These are phyloP conservation scores for Platanthera zijinensis DNA, from an alignment of 106 monocot genomes.

Conservation along the genomic window DNA sequence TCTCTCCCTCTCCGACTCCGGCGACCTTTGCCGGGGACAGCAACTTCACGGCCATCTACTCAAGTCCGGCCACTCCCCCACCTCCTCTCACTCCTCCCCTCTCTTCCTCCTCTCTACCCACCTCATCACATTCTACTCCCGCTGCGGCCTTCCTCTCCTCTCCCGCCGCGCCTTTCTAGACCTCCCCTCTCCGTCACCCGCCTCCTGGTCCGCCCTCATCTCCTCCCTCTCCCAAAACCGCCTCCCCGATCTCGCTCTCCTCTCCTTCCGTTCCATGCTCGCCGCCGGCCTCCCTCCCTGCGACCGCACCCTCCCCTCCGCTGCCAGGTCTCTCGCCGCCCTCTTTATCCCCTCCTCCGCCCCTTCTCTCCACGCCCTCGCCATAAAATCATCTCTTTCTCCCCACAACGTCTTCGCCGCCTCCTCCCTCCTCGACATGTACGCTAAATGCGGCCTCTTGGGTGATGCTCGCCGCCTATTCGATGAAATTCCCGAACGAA, in stretches of 20 bases:
- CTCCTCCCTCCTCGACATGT: constrained; percentile 56
- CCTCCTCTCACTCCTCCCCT: constrained; percentile 14
- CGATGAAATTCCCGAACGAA: constrained; percentile 53
- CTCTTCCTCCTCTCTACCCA: constrained; percentile 48
- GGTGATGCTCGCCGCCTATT: constrained; percentile 32
- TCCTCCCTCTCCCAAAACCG: constrained; percentile 53
- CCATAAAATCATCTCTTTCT: constrained; percentile 20
- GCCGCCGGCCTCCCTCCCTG: constrained; percentile 20
- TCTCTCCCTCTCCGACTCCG: constrained; percentile 37
- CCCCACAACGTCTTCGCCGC: constrained; percentile 34
- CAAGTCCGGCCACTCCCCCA: constrained; percentile 28
- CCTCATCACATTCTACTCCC: constrained; percentile 70
- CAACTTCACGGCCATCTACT: constrained; percentile 62
- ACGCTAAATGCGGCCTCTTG: constrained; percentile 41
- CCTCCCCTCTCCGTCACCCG: constrained; percentile 20
- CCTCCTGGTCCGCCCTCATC: constrained; percentile 63
- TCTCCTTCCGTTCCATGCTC: constrained; percentile 41
- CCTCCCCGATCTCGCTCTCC: constrained; percentile 36
- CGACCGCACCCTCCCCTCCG: constrained; percentile 52
- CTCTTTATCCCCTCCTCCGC: constrained; percentile 18
- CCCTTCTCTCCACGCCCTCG: constrained; percentile 32
- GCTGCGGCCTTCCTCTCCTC: constrained; percentile 56
- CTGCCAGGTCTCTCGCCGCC: constrained; percentile 33
- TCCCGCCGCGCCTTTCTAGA: constrained; percentile 62
- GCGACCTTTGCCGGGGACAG: constrained; percentile 29